Evolutionary conservation across 169 alveolate species (phyloP).

Genomic region (Condylostoma magnum): DNA sequence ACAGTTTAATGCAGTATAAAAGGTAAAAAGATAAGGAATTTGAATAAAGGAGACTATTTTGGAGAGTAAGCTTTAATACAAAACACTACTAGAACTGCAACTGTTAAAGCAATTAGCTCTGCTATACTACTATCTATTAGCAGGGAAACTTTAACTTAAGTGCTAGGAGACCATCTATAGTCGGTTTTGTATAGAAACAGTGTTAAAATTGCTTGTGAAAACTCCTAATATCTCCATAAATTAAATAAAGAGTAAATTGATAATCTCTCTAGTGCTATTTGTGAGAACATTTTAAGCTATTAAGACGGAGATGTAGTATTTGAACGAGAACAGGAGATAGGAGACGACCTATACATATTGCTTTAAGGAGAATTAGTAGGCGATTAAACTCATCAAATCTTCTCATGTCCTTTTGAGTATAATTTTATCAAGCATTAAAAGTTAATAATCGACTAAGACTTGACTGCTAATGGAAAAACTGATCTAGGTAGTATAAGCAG

Average conservation of each 20-base stretch:
- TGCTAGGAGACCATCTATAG: slow-evolving; percentile 40
- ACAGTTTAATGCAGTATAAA: slow-evolving; percentile 36
- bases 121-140: slow-evolving; percentile 40
- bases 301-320: background rate
- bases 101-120: slow-evolving; percentile 68
- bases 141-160: slow-evolving; percentile 43
- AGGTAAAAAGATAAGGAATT: slow-evolving; percentile 40
- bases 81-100: slow-evolving; percentile 79
- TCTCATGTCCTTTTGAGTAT: no score
- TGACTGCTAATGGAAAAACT: no score
- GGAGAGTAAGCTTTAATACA: slow-evolving; percentile 83
- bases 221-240: background rate
- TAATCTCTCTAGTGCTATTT: background rate
- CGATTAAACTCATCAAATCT: no score
- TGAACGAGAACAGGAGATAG: no score
- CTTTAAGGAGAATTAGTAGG: no score
- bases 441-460: no score
- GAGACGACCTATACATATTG: no score
- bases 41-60: slow-evolving; percentile 48
- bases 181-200: slow-evolving; percentile 19
- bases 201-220: slow-evolving; percentile 13
- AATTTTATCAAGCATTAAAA: no score
- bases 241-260: slow-evolving; percentile 7
- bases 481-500: no score
- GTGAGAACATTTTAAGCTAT: background rate